Evolutionary conservation across 2,329 filamentous ascomycete genomes (phyloP), one percentile per base, ranked within the genome.

Genomic region (Cephalotrichum gorgonifer): DNA sequence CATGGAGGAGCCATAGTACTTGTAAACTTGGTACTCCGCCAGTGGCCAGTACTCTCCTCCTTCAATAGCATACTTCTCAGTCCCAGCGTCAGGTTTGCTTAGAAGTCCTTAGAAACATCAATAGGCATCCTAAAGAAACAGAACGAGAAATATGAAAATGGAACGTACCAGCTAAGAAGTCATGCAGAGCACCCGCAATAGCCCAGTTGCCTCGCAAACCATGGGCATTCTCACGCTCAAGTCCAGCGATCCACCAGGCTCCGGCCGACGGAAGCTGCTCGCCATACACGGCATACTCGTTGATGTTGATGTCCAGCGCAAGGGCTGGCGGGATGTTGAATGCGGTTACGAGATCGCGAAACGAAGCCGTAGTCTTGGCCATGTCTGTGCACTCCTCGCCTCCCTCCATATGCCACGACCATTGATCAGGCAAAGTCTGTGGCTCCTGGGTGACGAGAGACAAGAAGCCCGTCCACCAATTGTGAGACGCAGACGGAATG

Each of bases 391-490:
- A 38, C 20, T 27, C 48, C 3, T 28, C 8, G 6, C 22, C 33
- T 14, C 47, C 50, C 22, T 45, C 44, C 25, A 45, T 57, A 51
- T 74, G 72, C 61, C 64, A 73, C 17, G 64, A 56, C 52, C 69
- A 73, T 50, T 69, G 65, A 28, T 72, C 67, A 0, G 71, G 71
- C 26, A 69, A 55, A 15, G 58, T 63, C 5, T 61, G 6, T 20
- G 33, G 52, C 51, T 72, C 68, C 15, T 50, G 51, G 4, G 58
- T 57, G 20, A 72, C 57, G 39, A 60, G 58, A 2, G 54, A 50
- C 2, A 64, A 25, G 64, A 65, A 70, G 27, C 57, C 55, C 4
- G 60, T 62, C 68, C 68, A 75, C 65, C 65, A 71, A n/a, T 54
- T 57, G 46, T 66, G 33, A 64, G 41, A 50, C 52, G n/a, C 53